phyloP scores from a whole-genome alignment of 2,329 filamentous ascomycete genomes.

The Aspergillus versicolor region DNA sequence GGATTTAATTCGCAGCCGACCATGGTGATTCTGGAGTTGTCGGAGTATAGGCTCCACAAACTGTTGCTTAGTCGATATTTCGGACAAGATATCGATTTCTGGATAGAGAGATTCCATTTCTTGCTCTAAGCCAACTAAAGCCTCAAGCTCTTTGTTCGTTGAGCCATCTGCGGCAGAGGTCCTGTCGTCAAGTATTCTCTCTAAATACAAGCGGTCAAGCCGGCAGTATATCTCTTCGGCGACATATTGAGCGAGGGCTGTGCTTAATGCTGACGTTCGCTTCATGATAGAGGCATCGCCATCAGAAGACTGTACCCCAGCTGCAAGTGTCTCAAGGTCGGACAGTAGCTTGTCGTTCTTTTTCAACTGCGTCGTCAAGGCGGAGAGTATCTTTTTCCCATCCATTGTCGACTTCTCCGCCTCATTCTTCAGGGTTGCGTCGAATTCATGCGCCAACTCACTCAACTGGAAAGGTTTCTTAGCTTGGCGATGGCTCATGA shows the following conservation, averaged over 20 bases:
- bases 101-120: constrained; percentile 42
- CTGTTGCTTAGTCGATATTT: constrained; percentile 45
- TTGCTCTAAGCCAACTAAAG: constrained; percentile 29
- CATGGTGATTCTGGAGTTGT: constrained; percentile 34
- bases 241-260: constrained; percentile 31
- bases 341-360: constrained; percentile 37
- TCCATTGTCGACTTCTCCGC: constrained; percentile 32
- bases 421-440: constrained; percentile 29
- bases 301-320: constrained; percentile 27
- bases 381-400: constrained; percentile 34
- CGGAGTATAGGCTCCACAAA: constrained; percentile 41
- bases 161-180: background rate
- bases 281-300: constrained; percentile 30
- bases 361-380: constrained; percentile 33
- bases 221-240: constrained; percentile 40
- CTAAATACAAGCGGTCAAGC: constrained; percentile 42
- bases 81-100: constrained; percentile 40
- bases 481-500: constrained; percentile 18
- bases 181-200: constrained; percentile 21
- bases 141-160: constrained; percentile 14
- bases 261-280: constrained; percentile 28
- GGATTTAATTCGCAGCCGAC: constrained; percentile 27
- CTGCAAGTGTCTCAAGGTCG: constrained; percentile 29
- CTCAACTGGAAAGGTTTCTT: constrained; percentile 28
- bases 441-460: constrained; percentile 36